Evolutionary conservation across 352 stramenopile species (phyloP), one percentile per base, ranked within the genome.

Genomic region (Phytopythium vexans): DNA sequence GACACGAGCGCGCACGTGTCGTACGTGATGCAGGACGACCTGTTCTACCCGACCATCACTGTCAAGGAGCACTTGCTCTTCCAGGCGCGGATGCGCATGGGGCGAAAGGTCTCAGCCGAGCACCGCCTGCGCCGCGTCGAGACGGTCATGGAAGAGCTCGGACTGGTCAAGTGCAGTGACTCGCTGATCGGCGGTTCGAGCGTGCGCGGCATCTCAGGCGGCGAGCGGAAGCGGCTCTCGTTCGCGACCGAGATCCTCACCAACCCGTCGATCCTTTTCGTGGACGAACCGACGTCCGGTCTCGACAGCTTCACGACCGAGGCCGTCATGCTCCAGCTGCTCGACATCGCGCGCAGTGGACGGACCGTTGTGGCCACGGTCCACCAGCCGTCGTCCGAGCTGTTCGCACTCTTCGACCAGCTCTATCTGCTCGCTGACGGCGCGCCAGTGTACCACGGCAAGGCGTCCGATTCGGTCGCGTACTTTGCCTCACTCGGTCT

Each of bases 1-100:
- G 47, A 16, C 0, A 66, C 55, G 11, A 70, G 75, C 27, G 48
- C 59, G 7, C 46, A 67, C 1, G 21, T 64, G 1, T 72, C 71
- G 4, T 96, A 95, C 56, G 82, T 97, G n/a, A 82, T 88, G 65
- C 88, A 96, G 49, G 89, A 97, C 56, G 88, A 97, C 66, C 63
- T 97, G 5, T 80, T 97, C 41, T 77, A 96, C 42, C 45, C 60
- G 14, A 95, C 90, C 37, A 74, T 97, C 27, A 97, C 91, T 1
- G 89, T 97, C 1, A 72, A 86, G 48, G 88, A 97, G 64, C 89
- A 96, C 53, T 52, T 97, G 3, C 65, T 77, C 16, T 96, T 96
- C 66, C 75, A 93, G 12, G 86, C 89, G 0, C 64, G 74, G 42
- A 66, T 98, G 0, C 71, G 86, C 8, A 80, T 96, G 55, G 84